Evolutionary conservation across 495 filamentous ascomycete genomes (phyloP).

Genomic region (Podospora fimiseda): DNA sequence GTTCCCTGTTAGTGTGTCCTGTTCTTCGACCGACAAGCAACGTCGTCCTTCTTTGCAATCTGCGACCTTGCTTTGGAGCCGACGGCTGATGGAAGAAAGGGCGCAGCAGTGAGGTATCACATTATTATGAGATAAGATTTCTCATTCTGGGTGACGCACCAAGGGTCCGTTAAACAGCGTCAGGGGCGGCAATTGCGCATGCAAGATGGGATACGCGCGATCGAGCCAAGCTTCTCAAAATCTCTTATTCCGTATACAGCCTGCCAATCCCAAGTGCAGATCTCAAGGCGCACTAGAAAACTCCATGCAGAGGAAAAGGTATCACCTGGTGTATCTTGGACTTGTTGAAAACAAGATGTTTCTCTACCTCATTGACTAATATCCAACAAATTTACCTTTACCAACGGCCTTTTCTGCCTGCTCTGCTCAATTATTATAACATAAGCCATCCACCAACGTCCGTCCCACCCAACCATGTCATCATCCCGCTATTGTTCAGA

Average conservation of each 20-base stretch:
- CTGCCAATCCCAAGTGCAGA: slow-evolving; percentile 2
- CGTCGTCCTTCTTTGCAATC: no score
- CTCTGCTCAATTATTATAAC: not conserved
- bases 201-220: slow-evolving; percentile 8
- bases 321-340: not conserved
- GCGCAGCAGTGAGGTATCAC: not conserved
- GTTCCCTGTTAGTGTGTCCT: not conserved
- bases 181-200: slow-evolving; percentile 2
- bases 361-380: not conserved
- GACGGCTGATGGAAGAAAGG: no score
- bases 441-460: not conserved
- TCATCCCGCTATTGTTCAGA: not conserved
- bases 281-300: not conserved
- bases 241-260: not conserved
- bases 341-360: not conserved
- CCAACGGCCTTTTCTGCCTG: not conserved
- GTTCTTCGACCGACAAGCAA: no score
- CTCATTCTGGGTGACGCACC: not conserved
- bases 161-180: not conserved
- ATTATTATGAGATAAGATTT: not conserved
- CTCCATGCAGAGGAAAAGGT: not conserved
- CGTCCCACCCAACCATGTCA: not conserved
- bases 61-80: not conserved
- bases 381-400: not conserved
- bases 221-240: slow-evolving; percentile 4